Conservation (phyloP, 768 basidiomycete genomes). For the Tylopilus sp. region DNA sequence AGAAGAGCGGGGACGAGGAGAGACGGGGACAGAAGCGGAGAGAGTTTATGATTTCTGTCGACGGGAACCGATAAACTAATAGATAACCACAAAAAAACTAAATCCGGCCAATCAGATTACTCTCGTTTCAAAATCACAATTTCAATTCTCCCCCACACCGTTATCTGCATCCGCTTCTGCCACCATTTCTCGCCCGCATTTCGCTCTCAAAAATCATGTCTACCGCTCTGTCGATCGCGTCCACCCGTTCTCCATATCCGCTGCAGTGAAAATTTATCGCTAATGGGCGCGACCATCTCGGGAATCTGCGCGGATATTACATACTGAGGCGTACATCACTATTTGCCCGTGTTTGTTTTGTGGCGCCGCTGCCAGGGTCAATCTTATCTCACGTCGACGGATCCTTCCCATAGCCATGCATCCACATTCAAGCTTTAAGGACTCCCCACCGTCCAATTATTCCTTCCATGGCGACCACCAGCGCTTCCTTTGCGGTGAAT, state of each 20-base stretch:
- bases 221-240: not conserved
- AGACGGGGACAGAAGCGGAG: slow-evolving; percentile 25
- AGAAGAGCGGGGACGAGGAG: slow-evolving; percentile 17
- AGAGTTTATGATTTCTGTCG: slow-evolving; percentile 36
- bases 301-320: slow-evolving; percentile 31
- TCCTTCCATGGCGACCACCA: slow-evolving; percentile 1
- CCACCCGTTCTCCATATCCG: not conserved
- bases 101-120: slow-evolving; percentile 38
- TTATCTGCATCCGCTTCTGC: slow-evolving; percentile 2
- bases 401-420: slow-evolving; percentile 13
- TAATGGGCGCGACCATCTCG: slow-evolving; percentile 26
- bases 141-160: slow-evolving; percentile 12
- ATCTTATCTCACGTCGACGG: slow-evolving; percentile 29
- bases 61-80: slow-evolving; percentile 39
- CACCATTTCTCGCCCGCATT: not conserved
- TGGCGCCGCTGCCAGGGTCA: slow-evolving; percentile 29
- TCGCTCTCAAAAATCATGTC: not conserved
- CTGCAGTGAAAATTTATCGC: slow-evolving; percentile 27
- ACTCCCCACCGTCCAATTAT: not conserved
- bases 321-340: slow-evolving; percentile 15
- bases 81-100: slow-evolving; percentile 33
- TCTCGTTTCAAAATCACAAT: slow-evolving; percentile 24
- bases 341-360: slow-evolving; percentile 24
- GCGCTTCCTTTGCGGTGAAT: slow-evolving; percentile 1
- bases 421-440: not conserved